Evolutionary conservation across 306 rosid genomes (phyloP).

Genomic region (Ammopiptanthus mongolicus): DNA sequence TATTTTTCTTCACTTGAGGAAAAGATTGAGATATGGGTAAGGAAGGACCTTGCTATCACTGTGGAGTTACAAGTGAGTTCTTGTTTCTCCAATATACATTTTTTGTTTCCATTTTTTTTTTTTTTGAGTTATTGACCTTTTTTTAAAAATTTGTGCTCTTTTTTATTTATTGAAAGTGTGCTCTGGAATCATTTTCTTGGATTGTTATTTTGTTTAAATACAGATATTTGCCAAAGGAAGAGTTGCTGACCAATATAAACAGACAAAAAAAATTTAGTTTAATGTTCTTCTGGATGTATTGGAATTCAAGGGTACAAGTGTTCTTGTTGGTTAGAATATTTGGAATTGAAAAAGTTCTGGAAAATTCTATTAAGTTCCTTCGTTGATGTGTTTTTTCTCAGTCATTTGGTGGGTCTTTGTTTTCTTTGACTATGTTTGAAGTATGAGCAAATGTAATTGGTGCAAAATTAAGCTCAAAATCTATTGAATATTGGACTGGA

Average conservation of each 20-base stretch:
- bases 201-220: conserved; percentile 28
- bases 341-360: conserved; percentile 30
- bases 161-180: background rate
- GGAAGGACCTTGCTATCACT: conserved; percentile 99
- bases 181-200: conserved; percentile 20
- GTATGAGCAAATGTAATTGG: conserved; percentile 24
- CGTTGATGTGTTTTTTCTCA: conserved; percentile 21
- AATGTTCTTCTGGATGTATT: conserved; percentile 21
- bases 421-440: conserved; percentile 24
- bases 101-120: background rate
- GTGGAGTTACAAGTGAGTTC: conserved; percentile 99
- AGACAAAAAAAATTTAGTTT: conserved; percentile 9
- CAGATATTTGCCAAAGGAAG: conserved; percentile 12
- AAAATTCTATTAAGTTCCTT: conserved; percentile 28
- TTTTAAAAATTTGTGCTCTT: background rate
- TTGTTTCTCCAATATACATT: conserved; percentile 59
- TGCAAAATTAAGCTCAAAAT: conserved; percentile 24
- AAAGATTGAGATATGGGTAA: conserved; percentile 81
- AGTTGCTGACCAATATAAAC: conserved; percentile 21
- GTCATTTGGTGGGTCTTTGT: conserved; percentile 21
- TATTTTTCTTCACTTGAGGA: conserved; percentile 37
- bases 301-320: conserved; percentile 22
- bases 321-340: conserved; percentile 22
- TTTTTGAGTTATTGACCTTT: conserved; percentile 17
- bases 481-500: conserved; percentile 18